Conservation (phyloP, 805 yeast species). For the Saturnispora diversa region DNA sequence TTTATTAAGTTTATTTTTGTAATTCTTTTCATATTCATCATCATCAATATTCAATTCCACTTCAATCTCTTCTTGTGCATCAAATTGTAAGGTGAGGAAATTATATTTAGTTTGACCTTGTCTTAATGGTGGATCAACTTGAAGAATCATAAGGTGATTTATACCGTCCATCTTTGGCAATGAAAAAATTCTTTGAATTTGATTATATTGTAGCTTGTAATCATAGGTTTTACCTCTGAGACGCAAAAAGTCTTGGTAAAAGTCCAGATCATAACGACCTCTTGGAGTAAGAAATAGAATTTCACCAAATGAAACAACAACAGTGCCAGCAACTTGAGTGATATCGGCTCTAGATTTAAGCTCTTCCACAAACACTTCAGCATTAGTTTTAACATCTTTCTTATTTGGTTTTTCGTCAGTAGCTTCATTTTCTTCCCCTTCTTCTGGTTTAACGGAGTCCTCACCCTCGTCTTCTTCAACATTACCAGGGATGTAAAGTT, state of each 20-base stretch:
- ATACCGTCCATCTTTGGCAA: slow-evolving; percentile 92
- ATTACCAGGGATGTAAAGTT: slow-evolving; percentile 89
- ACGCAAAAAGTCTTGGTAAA: slow-evolving; percentile 80
- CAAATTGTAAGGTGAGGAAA: slow-evolving; percentile 81
- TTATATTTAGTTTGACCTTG: slow-evolving; percentile 98
- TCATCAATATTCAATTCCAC: slow-evolving; percentile 81
- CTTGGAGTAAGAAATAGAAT: slow-evolving; percentile 91
- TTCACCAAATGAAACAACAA: slow-evolving; percentile 87
- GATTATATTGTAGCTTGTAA: slow-evolving; percentile 85
- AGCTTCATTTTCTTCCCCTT: slow-evolving; percentile 18
- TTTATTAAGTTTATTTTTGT: slow-evolving; percentile 66
- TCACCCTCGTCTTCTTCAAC: slow-evolving; percentile 30
- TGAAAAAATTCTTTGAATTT: slow-evolving; percentile 83
- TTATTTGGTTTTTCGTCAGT: slow-evolving; percentile 27
- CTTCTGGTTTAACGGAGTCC: slow-evolving; percentile 20
- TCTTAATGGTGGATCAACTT: slow-evolving; percentile 93
- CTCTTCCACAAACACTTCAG: slow-evolving; percentile 81
- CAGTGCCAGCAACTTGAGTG: slow-evolving; percentile 91
- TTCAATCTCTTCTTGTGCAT: slow-evolving; percentile 84
- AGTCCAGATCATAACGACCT: slow-evolving; percentile 96
- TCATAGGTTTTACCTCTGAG: slow-evolving; percentile 97
- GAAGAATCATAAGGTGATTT: slow-evolving; percentile 79
- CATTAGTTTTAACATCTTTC: slow-evolving; percentile 54
- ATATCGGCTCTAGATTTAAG: slow-evolving; percentile 89
- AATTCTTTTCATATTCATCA: slow-evolving; percentile 67